Conservation (phyloP, 2,329 filamentous ascomycete genomes). For the Neonectria punicea region DNA sequence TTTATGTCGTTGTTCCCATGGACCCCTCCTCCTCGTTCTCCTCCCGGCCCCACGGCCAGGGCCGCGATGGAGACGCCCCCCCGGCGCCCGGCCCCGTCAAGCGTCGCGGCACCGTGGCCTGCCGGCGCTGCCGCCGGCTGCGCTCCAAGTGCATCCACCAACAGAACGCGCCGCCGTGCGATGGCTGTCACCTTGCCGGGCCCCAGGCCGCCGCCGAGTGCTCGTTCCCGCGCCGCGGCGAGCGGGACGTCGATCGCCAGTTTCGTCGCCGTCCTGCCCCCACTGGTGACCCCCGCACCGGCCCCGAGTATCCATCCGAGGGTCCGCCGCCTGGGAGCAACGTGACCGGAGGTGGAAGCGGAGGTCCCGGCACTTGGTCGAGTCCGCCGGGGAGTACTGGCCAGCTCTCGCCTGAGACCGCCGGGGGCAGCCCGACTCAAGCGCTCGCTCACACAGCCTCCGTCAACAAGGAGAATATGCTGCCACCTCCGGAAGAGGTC, state of each 20-base stretch:
- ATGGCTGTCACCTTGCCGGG: constrained; percentile 32
- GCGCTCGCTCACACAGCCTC: neutral
- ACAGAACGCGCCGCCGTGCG: constrained; percentile 28
- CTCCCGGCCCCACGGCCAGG: neutral
- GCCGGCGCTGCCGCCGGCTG: constrained; percentile 39
- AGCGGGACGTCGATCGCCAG: constrained; percentile 34
- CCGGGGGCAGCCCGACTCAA: neutral
- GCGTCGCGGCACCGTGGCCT: constrained; percentile 36
- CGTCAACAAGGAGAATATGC: constrained; percentile 9
- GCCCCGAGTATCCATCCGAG: neutral
- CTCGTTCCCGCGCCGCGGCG: constrained; percentile 35
- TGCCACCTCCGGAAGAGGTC: constrained; percentile 41
- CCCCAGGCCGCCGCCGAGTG: constrained; percentile 26
- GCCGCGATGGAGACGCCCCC: neutral
- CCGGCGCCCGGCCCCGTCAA: constrained; percentile 7
- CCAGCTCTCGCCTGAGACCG: neutral
- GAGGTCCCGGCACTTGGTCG: neutral
- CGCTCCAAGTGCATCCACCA: constrained; percentile 39
- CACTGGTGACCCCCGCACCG: neutral
- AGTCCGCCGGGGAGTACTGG: constrained; percentile 3
- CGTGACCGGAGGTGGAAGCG: neutral
- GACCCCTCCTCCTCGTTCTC: neutral
- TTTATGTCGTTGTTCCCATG: neutral
- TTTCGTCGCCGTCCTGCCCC: constrained; percentile 31
- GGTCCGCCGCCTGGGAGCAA: neutral